These are phyloP conservation scores for Populus hybrid DNA, from an alignment of 441 rosid genomes.

Conservation along the genomic window DNA sequence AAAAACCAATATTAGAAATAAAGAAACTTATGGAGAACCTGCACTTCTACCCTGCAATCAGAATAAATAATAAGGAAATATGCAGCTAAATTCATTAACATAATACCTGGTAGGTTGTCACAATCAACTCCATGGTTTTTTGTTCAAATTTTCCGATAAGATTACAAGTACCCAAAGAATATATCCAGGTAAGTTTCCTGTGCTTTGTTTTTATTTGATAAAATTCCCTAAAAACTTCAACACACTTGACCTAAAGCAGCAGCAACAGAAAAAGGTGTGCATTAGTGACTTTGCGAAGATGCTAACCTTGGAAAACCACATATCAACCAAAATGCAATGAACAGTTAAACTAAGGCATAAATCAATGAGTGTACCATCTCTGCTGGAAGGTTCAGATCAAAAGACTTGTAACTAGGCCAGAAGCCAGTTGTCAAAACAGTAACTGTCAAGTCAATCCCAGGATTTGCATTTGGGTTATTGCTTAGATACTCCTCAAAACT, in stretches of 20 bases:
- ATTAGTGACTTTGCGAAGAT: neutral
- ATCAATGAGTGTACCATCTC: conserved; percentile 25
- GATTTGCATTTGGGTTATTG: conserved; percentile 17
- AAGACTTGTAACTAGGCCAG: conserved; percentile 37
- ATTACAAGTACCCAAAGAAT: conserved; percentile 89
- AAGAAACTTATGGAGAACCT: neutral
- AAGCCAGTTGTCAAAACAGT: conserved; percentile 35
- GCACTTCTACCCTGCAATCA: neutral
- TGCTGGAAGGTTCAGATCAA: conserved; percentile 32
- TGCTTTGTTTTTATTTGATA: conserved; percentile 74
- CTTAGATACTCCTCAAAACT: conserved; percentile 28
- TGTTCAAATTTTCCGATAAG: conserved; percentile 84
- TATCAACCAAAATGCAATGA: neutral
- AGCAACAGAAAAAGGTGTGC: neutral
- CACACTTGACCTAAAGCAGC: neutral
- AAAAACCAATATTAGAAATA: conserved; percentile 4
- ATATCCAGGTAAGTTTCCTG: conserved; percentile 95
- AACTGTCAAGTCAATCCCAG: conserved; percentile 33
- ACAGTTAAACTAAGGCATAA: neutral
- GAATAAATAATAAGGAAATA: neutral
- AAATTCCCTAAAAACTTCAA: neutral
- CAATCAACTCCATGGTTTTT: conserved; percentile 81
- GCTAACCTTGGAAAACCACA: neutral
- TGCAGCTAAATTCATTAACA: neutral
- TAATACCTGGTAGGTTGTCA: conserved; percentile 91